Percentiles rank a stretch among this genome's conserved stretches.
These are phyloP conservation scores for Rosa rugosa DNA, from an alignment of 306 rosid species.

Conservation along the genomic window DNA sequence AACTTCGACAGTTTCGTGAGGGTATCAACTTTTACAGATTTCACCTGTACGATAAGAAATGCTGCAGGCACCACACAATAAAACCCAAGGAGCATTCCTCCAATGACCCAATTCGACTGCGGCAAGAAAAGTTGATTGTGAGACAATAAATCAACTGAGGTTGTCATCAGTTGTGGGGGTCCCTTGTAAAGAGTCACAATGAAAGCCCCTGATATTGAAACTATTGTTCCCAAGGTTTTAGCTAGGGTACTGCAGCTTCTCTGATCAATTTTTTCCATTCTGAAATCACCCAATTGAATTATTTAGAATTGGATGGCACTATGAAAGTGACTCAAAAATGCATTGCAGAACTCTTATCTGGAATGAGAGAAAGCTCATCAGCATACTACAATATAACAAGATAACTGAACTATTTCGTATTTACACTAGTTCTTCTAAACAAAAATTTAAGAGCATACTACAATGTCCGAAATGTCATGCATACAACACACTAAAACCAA, in stretches of 20 bases:
- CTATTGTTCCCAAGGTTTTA: constrained; percentile 62
- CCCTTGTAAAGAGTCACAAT: constrained; percentile 82
- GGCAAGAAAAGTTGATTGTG: constrained; percentile 36
- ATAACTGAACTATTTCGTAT: no score
- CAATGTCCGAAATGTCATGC: no score
- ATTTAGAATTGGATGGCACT: constrained; percentile 13
- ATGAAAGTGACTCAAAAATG: neutral
- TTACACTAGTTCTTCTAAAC: no score
- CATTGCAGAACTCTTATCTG: neutral
- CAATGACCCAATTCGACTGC: constrained; percentile 64
- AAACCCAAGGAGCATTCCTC: constrained; percentile 55
- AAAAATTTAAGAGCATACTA: no score
- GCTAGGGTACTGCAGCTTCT: constrained; percentile 57
- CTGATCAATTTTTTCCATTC: constrained; percentile 70
- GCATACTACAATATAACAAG: no score
- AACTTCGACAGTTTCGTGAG: neutral
- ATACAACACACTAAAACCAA: no score
- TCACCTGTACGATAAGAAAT: constrained; percentile 62
- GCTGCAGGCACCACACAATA: constrained; percentile 55
- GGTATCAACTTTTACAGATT: constrained; percentile 7
- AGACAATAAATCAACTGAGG: constrained; percentile 33
- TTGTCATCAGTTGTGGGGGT: constrained; percentile 44
- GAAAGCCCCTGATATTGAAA: constrained; percentile 76
- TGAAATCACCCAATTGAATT: constrained; percentile 38
- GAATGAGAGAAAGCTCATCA: no score